Conservation (phyloP, 495 filamentous ascomycete species). For the Neurospora sp. region DNA sequence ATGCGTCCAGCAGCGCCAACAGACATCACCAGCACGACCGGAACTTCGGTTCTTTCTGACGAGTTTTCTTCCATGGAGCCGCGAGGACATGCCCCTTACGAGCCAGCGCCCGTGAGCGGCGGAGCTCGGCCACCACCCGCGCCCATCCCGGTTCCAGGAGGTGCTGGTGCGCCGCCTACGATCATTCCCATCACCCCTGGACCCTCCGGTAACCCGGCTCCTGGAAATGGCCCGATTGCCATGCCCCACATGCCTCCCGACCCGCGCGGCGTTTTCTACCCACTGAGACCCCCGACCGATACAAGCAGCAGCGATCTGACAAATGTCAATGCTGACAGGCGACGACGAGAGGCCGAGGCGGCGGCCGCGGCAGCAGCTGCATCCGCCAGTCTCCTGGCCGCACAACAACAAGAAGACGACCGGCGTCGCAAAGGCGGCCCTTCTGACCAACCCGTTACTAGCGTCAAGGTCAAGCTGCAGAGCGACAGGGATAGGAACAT, state of each 20-base stretch:
- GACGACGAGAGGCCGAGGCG: conserved; percentile 37
- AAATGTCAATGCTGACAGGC: conserved; percentile 22
- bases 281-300: conserved; percentile 43
- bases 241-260: conserved; percentile 45
- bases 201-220: conserved; percentile 2
- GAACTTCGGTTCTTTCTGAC: conserved; percentile 22
- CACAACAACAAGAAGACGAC: conserved; percentile 25
- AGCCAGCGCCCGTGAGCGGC: conserved; percentile 14
- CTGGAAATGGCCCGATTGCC: conserved; percentile 14
- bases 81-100: conserved; percentile 19
- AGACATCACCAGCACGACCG: conserved; percentile 18
- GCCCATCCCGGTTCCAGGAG: neutral
- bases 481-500: conserved; percentile 65
- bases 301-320: conserved; percentile 32
- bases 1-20: conserved; percentile 25
- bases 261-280: conserved; percentile 48
- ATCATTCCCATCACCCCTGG: conserved; percentile 28
- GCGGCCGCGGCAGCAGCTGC: conserved; percentile 41
- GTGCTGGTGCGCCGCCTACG: conserved; percentile 8
- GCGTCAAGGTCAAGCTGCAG: conserved; percentile 72
- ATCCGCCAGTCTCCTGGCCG: conserved; percentile 30
- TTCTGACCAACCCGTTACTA: conserved; percentile 43
- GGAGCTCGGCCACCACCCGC: conserved; percentile 3
- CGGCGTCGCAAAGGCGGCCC: conserved; percentile 29
- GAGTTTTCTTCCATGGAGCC: conserved; percentile 31